phyloP scores from a whole-genome alignment of 805 yeast genomes.

The Kuraishia borneana region DNA sequence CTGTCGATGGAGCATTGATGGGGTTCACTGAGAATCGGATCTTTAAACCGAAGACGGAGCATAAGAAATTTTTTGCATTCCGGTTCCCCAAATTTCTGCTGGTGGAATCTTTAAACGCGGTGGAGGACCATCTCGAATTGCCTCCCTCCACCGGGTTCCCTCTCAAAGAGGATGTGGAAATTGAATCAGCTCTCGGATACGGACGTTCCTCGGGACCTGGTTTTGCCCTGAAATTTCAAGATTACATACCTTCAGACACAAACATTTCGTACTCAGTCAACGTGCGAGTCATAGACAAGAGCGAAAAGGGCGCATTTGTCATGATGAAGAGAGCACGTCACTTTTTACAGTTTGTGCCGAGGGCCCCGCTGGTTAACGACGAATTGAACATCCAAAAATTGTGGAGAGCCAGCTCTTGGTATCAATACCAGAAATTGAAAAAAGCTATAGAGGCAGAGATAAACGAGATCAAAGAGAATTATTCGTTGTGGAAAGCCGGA shows the following conservation, averaged over 20 bases:
- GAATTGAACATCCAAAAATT: neutral
- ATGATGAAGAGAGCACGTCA: neutral
- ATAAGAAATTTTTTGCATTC: constrained; percentile 48
- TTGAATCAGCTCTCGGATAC: constrained; percentile 36
- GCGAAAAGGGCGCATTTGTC: neutral
- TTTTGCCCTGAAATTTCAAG: constrained; percentile 40
- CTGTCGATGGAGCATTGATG: constrained; percentile 13
- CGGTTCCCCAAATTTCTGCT: constrained; percentile 40
- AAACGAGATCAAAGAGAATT: constrained; percentile 1
- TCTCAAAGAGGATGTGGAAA: constrained; percentile 11
- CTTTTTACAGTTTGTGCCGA: neutral
- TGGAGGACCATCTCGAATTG: constrained; percentile 19
- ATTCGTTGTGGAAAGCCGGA: neutral
- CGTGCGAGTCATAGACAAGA: constrained; percentile 21
- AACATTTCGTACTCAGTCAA: constrained; percentile 41
- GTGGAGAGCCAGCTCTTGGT: neutral
- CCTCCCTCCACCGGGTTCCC: constrained; percentile 32
- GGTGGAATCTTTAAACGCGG: constrained; percentile 27
- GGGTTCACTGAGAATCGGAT: constrained; percentile 35
- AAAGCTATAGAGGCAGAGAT: constrained; percentile 2
- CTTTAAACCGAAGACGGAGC: constrained; percentile 31
- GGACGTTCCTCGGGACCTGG: constrained; percentile 40
- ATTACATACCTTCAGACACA: constrained; percentile 25
- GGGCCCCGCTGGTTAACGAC: neutral
- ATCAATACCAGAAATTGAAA: neutral